Conservation (phyloP, 2,329 filamentous ascomycete species). For the Cladosporium sp. region DNA sequence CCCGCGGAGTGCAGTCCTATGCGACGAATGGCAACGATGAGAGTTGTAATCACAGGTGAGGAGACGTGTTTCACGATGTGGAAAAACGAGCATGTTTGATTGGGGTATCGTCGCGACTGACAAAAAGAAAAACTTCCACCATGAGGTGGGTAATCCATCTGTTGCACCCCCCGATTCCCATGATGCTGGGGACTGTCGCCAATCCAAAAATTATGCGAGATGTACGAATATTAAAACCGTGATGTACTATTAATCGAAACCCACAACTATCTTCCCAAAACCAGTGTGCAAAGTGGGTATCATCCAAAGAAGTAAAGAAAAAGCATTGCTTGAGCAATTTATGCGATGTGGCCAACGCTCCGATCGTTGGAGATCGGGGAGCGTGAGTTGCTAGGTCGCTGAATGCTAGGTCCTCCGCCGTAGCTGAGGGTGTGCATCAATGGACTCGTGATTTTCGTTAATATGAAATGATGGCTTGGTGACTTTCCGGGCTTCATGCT, state of each 20-base stretch:
- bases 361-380: background rate
- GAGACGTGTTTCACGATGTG: background rate
- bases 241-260: slow-evolving; percentile 7
- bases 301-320: slow-evolving; percentile 14
- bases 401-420: slow-evolving; percentile 1
- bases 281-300: slow-evolving; percentile 16
- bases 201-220: background rate
- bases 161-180: slow-evolving; percentile 2
- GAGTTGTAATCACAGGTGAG: background rate
- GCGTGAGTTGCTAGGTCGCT: slow-evolving; percentile 5
- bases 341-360: background rate
- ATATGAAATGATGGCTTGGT: background rate
- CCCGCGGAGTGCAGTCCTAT: background rate
- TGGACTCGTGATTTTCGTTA: slow-evolving; percentile 17
- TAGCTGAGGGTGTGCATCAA: slow-evolving; percentile 9
- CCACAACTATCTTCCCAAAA: slow-evolving; percentile 4
- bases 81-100: background rate
- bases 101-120: slow-evolving; percentile 12
- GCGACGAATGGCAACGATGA: background rate
- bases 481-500: slow-evolving; percentile 8
- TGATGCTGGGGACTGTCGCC: background rate
- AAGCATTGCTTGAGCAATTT: background rate
- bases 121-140: slow-evolving; percentile 3
- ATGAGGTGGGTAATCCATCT: slow-evolving; percentile 1
- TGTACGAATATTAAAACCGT: slow-evolving; percentile 8